Evolutionary conservation across 2,329 filamentous ascomycete species (phyloP), one percentile per base, ranked within the genome.

Genomic region (Tolypocladium pustulatum): DNA sequence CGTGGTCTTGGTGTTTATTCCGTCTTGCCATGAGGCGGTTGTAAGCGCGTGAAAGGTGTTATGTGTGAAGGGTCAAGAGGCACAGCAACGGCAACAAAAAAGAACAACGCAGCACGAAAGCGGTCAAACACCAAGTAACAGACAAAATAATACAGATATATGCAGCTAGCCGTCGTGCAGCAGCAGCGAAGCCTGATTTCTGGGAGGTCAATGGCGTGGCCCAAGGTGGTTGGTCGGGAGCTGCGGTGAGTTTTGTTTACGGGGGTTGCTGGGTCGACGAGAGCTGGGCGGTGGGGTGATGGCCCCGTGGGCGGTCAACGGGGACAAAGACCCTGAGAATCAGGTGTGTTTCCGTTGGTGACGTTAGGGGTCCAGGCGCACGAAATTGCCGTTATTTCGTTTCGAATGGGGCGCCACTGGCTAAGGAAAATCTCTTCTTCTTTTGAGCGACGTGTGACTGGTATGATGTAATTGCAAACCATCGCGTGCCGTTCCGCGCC

Each of bases 201-300:
- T 22, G 38, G 54, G 25, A 15, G 22, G 38, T 22, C 38, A 37
- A 22, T n/a, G 37, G 37, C 27, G 25, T 56, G 38, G 56, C 37
- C 51, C 20, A 20, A 40, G 49, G 37, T 54, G 55, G 54, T 40
- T 54, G 36, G 56, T 55, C 54, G 53, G 61, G 53, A 4, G 12
- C n/a, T 25, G 20, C 10, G 32, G 13, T 3, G 9, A 25, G 46
- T 54, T 64, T 70, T 73, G 71, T 73, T 73, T 70, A 73, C 67
- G 22, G 43, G 57, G 34, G 71, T 73, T 72, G 71, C 70, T 62
- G 63, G 65, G 71, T 65, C 68, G 64, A 72, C 58, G 52, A 7
- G 27, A 3, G 43, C 27, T n/a, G 49, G 49, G 49, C n/a, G 30
- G 30, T 34, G 49, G 30, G 27, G 25, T 15, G 43, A 46, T 27